phyloP scores from a whole-genome alignment of 441 rosid species.

The Populus hybrid region DNA sequence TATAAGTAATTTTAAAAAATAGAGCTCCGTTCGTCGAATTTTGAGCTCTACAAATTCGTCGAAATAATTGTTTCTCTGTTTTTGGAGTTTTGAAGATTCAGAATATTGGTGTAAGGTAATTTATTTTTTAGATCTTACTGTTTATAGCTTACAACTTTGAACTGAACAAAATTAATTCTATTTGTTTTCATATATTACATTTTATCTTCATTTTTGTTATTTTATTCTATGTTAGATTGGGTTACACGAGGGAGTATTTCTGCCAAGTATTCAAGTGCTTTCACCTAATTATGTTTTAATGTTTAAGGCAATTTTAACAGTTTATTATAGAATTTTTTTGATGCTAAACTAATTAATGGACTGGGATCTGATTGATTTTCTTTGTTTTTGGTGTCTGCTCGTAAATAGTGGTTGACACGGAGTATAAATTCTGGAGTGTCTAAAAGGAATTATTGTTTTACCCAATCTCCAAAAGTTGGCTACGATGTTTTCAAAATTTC shows the following conservation, averaged over 20 bases:
- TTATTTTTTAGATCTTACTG: constrained; percentile 22
- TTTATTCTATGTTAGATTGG: neutral
- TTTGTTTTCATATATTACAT: neutral
- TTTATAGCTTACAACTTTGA: neutral
- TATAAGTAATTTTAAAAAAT: neutral
- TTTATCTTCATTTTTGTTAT: neutral
- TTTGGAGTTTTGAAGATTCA: constrained; percentile 15
- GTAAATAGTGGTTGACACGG: neutral
- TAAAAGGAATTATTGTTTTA: neutral
- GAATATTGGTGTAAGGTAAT: constrained; percentile 25
- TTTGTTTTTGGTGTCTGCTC: neutral
- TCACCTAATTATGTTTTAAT: neutral
- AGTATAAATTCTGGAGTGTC: neutral
- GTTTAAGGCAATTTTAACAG: neutral
- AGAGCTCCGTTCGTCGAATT: constrained; percentile 1
- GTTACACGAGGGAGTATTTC: constrained; percentile 11
- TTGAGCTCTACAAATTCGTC: constrained; percentile 28
- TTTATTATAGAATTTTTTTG: neutral
- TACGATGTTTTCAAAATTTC: neutral
- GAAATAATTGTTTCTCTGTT: constrained; percentile 17
- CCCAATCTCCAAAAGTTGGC: neutral
- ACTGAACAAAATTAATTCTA: neutral
- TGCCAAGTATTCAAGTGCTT: neutral
- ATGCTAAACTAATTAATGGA: neutral
- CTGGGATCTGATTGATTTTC: constrained; percentile 14